Base-by-base conservation (phyloP, 768 basidiomycete species). In the Amanita polypyramis region DNA sequence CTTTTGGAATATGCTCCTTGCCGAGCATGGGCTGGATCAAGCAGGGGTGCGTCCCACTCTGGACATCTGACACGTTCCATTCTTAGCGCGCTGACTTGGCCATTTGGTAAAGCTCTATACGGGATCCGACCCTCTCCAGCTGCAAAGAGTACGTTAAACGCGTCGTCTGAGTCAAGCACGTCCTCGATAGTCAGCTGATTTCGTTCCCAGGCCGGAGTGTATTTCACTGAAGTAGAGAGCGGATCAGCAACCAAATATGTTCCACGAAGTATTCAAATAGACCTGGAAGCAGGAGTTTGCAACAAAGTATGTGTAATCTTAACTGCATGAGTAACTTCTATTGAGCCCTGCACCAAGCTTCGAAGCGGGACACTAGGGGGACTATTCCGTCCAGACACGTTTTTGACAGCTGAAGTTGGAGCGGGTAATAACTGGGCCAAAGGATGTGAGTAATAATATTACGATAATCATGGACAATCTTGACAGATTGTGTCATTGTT, bases 341-440 rank as follows among this genome's bases (percentile, higher is more conserved):
- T 29, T 44, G 38, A 15, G 10, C 51, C 48, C 46, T 32, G 6
- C 45, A 89, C 79, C 90, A 43, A 78, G 79, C 23, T 47, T 39
- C 46, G 46, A 40, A 72, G 79, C 21, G 86, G 90, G 9, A 64
- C 74, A 2, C 65, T 87, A 33, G 92, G 92, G 2, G 56, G 60
- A 6, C 71, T 98, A 5, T 96, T 93, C 68, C 77, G 82, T 42
- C 94, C 94, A 2, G 91, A 93, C 60, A 95, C 89, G 1, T 95
- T 76, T 60, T 61, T 93, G 40, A 75, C 77, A 32, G 74, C 79
- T 1, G 66, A 74, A 35, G 62, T 65, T 1, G 74, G 75, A n/a
- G 76, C 92, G 0, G 93, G 92, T 14, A 96, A 97, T 58, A 95
- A 94, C 54, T 96, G 90, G 87, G 92, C 91, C 12, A 95, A 96